These are phyloP conservation scores for Suillus cothurnatus DNA, from an alignment of 768 basidiomycete genomes.

Conservation along the genomic window DNA sequence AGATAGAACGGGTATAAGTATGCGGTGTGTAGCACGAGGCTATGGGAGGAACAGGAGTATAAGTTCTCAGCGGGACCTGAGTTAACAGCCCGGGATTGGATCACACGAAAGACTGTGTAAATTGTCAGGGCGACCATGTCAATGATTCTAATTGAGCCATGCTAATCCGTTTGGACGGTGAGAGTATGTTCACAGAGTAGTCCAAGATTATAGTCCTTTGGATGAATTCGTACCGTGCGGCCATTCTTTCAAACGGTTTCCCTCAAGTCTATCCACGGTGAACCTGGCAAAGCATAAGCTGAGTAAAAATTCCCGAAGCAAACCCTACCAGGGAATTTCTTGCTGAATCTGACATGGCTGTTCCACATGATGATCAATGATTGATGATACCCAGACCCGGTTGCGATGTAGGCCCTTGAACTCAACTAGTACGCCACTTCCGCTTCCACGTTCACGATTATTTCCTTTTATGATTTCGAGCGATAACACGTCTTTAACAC, in stretches of 20 bases:
- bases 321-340: background rate
- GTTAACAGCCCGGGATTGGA: constrained; percentile 15
- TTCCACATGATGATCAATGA: background rate
- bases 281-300: background rate
- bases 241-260: background rate
- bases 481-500: background rate
- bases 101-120: constrained; percentile 22
- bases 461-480: constrained; percentile 8
- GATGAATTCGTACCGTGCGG: background rate
- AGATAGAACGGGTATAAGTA: constrained; percentile 15
- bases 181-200: constrained; percentile 12
- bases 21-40: constrained; percentile 14
- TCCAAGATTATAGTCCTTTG: background rate
- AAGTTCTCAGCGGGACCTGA: constrained; percentile 22
- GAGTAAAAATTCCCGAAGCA: background rate
- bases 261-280: background rate
- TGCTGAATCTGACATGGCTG: background rate
- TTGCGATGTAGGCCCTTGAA: background rate
- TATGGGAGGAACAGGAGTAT: constrained; percentile 17
- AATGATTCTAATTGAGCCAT: constrained; percentile 6
- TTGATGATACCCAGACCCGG: too few species aligned
- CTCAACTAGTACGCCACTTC: too few species aligned
- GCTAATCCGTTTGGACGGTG: constrained; percentile 9
- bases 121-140: constrained; percentile 36
- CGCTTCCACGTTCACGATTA: background rate